A percentile compares a stretch with the other conserved stretches of the same genome.
Conservation (phyloP, 441 rosid species). For the Adansonia grandidieri region DNA sequence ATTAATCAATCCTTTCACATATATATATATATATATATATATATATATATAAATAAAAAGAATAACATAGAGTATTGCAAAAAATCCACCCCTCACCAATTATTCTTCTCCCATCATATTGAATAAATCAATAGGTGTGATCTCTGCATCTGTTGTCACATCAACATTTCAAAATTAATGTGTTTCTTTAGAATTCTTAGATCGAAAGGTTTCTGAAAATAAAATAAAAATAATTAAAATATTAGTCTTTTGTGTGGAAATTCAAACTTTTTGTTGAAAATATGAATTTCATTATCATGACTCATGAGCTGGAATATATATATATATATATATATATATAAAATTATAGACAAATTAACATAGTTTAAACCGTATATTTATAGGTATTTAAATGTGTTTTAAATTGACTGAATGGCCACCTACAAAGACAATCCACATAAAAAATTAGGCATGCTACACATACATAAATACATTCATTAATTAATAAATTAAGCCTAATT, state of each 20-base stretch:
- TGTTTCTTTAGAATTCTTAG: not conserved
- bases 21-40: not conserved
- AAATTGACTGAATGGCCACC: not conserved
- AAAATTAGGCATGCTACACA: constrained; percentile 11
- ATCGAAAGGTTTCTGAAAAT: not conserved
- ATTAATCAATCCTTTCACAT: not conserved
- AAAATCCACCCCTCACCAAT: not conserved
- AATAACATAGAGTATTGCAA: not conserved
- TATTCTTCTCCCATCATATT: not conserved
- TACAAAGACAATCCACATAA: not conserved
- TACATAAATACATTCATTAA: not conserved
- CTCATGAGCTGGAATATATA: not conserved
- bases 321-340: not conserved
- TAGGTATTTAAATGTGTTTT: not conserved
- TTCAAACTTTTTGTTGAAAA: constrained; percentile 4
- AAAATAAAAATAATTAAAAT: not conserved
- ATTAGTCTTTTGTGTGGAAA: not conserved
- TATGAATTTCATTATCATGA: not conserved
- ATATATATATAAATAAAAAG: not conserved
- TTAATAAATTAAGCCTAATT: not conserved
- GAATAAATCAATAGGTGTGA: not conserved
- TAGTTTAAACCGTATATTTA: not conserved
- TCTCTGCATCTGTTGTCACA: not conserved
- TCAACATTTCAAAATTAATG: not conserved
- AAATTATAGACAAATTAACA: not conserved